Base-by-base conservation (phyloP, 805 yeast genomes). In the Sungouiella thailandica region DNA sequence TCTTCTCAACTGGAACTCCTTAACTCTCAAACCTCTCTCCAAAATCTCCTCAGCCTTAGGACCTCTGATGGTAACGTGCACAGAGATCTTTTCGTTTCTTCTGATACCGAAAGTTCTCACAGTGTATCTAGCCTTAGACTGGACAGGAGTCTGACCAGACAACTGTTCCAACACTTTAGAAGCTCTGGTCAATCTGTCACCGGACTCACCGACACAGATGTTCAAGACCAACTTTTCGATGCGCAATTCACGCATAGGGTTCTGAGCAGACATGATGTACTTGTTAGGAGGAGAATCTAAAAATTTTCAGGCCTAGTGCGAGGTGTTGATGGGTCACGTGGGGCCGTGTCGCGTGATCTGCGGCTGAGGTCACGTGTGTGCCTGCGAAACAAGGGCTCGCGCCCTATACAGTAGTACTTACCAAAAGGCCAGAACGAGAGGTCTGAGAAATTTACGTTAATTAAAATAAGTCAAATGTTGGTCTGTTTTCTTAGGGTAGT, bases 201-300 rank as follows among this genome's bases (percentile, higher is more conserved):
- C 98, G 74, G 97, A 89, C 78, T 93, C 98, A 79, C 98, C 98
- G 73, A 93, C 98, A 75, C 95, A 89, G 77, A 93, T 93, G 93
- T 93, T 93, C 74, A 93, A 85, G 74, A 93, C 97, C 74, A 93
- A 83, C 78, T 93, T 93, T 78, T 93, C 97, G 78, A 93, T 90
- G 79, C 83, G 89, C 75, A 93, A 80, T 62, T 93, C 97, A 77
- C 96, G 93, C 97, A 93, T 90, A 75, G 85, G 80, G 78, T 93
- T 93, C 72, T 80, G 86, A 63, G 85, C 49, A 34, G 49, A 45
- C 49, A 45, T 45, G 31, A 31, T 44, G 41, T 8, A 12, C n/a
- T 8, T 6, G n/a, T 10, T 7, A 12, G 7, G n/a, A 23, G n/a
- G 26, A 23, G n/a, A 28, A 29, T 35, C 26, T 30, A 34, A 27